phyloP scores from a whole-genome alignment of 78 protist genomes.

The Dictyostelium discoideum region dicty_2.7 NC_007089.4:4128001-4128500 shows the following conservation, averaged over 20 bases:
- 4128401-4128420: constrained; percentile 15
- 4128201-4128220: constrained; percentile 12
- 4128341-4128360: constrained; percentile 43
- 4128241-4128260: not conserved
- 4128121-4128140: constrained; percentile 40
- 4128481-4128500: not conserved
- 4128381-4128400: constrained; percentile 12
- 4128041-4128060: constrained; percentile 22
- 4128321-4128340: not conserved
- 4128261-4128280: constrained; percentile 40
- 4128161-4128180: constrained; percentile 9
- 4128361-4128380: constrained; percentile 58
- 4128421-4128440: not conserved
- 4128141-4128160: not conserved
- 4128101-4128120: constrained; percentile 28
- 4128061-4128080: constrained; percentile 65
- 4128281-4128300: constrained; percentile 26
- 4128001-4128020: constrained; percentile 38
- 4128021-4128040: constrained; percentile 38
- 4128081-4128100: constrained; percentile 40
- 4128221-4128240: constrained; percentile 38
- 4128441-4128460: not conserved
- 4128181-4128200: constrained; percentile 11
- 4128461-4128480: constrained; percentile 45
- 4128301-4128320: not conserved